Evolutionary conservation across 139 green algal genomes (phyloP).

Genomic region (Edaphochlamys debaryana): DNA sequence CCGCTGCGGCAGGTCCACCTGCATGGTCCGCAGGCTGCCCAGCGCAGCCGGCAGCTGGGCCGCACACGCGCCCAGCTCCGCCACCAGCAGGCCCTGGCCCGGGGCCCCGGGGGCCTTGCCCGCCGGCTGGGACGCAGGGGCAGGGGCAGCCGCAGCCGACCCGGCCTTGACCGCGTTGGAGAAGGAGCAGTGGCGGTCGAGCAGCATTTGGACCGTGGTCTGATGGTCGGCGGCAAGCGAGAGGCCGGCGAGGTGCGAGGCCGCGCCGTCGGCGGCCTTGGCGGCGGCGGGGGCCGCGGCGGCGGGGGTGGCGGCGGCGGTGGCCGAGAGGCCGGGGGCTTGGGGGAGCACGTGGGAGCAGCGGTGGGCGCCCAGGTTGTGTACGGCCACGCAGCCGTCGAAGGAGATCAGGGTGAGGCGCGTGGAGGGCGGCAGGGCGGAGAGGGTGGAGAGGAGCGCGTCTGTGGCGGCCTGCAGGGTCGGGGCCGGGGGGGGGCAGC

Average conservation of each 20-base stretch:
- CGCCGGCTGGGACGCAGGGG: background rate
- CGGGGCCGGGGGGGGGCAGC: background rate
- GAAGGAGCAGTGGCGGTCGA: constrained; percentile 5
- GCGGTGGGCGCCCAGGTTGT: constrained; percentile 18
- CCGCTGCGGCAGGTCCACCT: background rate
- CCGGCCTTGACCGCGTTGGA: too few species aligned
- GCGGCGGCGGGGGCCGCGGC: background rate
- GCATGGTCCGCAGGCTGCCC: constrained; percentile 6
- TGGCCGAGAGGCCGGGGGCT: too few species aligned
- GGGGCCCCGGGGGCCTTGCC: too few species aligned
- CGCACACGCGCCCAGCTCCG: background rate
- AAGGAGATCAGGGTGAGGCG: constrained; percentile 30
- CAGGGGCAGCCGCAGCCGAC: background rate
- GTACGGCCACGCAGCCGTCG: constrained; percentile 24
- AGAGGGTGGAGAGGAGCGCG: background rate
- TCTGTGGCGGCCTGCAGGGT: background rate
- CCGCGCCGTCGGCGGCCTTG: background rate
- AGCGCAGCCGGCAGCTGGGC: background rate
- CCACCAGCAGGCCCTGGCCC: too few species aligned
- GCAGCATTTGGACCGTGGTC: background rate
- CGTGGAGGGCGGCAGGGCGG: constrained; percentile 15
- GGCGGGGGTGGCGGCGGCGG: background rate
- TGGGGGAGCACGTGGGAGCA: constrained; percentile 18
- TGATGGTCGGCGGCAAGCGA: background rate
- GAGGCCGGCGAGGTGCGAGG: background rate